Percentiles rank a stretch among this genome's conserved stretches.
These are phyloP conservation scores for Cairneyella variabilis DNA, from an alignment of 495 filamentous ascomycete genomes.

Conservation along the genomic window DNA sequence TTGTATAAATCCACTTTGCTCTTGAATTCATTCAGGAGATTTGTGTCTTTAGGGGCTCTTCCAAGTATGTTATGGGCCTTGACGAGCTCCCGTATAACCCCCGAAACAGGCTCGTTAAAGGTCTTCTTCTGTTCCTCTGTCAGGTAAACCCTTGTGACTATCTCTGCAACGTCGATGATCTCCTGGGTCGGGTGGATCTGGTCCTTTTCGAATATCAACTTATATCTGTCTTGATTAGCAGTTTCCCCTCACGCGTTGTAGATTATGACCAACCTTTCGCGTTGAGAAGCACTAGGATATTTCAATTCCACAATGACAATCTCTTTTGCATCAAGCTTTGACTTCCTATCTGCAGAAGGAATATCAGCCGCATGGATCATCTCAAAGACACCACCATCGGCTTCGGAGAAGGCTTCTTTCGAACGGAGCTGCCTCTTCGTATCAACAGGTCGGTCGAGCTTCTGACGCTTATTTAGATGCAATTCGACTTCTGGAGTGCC, in stretches of 20 bases:
- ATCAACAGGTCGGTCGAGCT: constrained; percentile 35
- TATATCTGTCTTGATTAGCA: constrained; percentile 53
- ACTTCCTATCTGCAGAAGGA: constrained; percentile 46
- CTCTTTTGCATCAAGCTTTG: constrained; percentile 42
- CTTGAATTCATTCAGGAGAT: constrained; percentile 58
- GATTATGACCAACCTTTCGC: constrained; percentile 54
- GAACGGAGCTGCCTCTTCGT: constrained; percentile 56
- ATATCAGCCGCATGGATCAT: constrained; percentile 70
- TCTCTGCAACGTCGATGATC: constrained; percentile 73
- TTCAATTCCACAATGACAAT: constrained; percentile 51
- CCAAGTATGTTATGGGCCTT: constrained; percentile 44
- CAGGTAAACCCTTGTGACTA: constrained; percentile 70
- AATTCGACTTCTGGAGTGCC: constrained; percentile 24
- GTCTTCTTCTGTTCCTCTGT: constrained; percentile 56
- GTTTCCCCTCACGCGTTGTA: constrained; percentile 17
- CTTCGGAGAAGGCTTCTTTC: constrained; percentile 55
- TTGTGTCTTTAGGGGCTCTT: background rate
- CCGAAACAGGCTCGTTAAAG: constrained; percentile 69
- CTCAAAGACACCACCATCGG: constrained; percentile 38
- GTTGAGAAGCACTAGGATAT: constrained; percentile 67
- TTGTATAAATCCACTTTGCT: constrained; percentile 74
- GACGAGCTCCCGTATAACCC: constrained; percentile 68
- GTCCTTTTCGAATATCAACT: constrained; percentile 72
- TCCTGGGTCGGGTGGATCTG: constrained; percentile 84
- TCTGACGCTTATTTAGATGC: constrained; percentile 31